Conservation (phyloP, 306 rosid genomes). For the Macrotyloma uniflorum region DNA sequence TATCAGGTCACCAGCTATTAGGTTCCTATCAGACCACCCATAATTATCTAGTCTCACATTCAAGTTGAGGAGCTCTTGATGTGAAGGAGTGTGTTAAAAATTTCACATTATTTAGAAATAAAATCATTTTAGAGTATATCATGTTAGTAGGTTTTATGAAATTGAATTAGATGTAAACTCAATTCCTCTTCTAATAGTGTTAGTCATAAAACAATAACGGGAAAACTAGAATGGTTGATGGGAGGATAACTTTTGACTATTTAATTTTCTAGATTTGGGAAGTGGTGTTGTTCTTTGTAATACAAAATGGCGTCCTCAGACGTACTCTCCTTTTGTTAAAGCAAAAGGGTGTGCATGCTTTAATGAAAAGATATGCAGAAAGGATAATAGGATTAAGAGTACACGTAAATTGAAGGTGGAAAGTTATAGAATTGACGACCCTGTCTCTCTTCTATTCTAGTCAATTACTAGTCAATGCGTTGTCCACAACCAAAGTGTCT, state of each 20-base stretch:
- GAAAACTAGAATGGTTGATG: not conserved
- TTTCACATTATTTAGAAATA: too few relatives aligned
- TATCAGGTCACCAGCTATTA: too few relatives aligned
- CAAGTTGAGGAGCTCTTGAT: too few relatives aligned
- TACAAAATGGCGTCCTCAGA: conserved; percentile 35
- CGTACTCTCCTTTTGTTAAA: conserved; percentile 39
- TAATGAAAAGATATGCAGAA: conserved; percentile 18
- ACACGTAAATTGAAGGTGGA: conserved; percentile 70
- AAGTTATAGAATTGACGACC: conserved; percentile 47
- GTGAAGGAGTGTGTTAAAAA: too few relatives aligned
- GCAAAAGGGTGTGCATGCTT: conserved; percentile 37
- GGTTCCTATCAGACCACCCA: too few relatives aligned
- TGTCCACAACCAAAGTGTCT: conserved; percentile 8
- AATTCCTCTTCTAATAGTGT: too few relatives aligned
- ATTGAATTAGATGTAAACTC: too few relatives aligned
- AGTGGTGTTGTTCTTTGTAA: conserved; percentile 29
- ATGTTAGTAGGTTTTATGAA: too few relatives aligned
- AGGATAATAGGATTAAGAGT: conserved; percentile 34
- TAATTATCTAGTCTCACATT: too few relatives aligned
- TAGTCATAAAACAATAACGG: not conserved
- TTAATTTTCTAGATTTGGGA: not conserved
- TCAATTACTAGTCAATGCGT: conserved; percentile 48
- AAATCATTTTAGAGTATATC: too few relatives aligned
- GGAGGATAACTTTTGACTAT: conserved; percentile 14
- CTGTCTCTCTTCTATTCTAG: conserved; percentile 40